Conservation (phyloP, 2,329 filamentous ascomycete species). For the Penicillium sp. region DNA sequence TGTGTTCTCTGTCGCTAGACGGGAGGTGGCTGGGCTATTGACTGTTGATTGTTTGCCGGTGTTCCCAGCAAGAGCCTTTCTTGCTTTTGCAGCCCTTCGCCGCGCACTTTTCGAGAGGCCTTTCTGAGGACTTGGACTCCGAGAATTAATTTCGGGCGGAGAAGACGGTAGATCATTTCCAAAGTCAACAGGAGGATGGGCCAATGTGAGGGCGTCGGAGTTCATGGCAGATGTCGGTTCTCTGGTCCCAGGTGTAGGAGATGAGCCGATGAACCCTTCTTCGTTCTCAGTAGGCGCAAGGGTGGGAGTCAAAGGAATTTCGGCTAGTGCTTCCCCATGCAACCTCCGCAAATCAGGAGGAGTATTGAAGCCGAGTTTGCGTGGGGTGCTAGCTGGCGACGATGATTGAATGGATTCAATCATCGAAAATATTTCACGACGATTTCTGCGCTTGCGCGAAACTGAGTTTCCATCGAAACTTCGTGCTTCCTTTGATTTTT, state of each 20-base stretch:
- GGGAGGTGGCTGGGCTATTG: constrained; percentile 10
- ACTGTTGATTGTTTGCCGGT: constrained; percentile 5
- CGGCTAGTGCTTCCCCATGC: constrained; percentile 25
- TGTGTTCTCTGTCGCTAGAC: background rate
- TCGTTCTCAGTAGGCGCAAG: constrained; percentile 43
- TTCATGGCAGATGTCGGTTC: constrained; percentile 27
- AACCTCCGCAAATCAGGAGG: constrained; percentile 31
- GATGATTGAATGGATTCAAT: constrained; percentile 66
- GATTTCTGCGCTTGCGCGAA: constrained; percentile 69
- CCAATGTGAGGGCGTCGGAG: constrained; percentile 23
- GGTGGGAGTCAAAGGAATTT: constrained; percentile 44
- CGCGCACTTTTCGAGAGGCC: constrained; percentile 11
- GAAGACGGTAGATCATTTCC: constrained; percentile 37
- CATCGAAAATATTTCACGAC: constrained; percentile 60
- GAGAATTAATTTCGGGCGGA: constrained; percentile 32
- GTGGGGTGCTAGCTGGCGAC: constrained; percentile 31
- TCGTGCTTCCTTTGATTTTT: constrained; percentile 59
- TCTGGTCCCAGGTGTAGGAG: constrained; percentile 52
- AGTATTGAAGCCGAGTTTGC: constrained; percentile 28
- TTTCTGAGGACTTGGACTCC: constrained; percentile 24
- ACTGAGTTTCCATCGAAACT: constrained; percentile 64
- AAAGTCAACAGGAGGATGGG: background rate
- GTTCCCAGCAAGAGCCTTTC: constrained; percentile 10
- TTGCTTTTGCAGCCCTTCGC: constrained; percentile 15
- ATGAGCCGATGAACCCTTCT: constrained; percentile 51